These are phyloP conservation scores for Dictyostelium intermedium DNA, from an alignment of 78 protist species.

Conservation along the genomic window DNA sequence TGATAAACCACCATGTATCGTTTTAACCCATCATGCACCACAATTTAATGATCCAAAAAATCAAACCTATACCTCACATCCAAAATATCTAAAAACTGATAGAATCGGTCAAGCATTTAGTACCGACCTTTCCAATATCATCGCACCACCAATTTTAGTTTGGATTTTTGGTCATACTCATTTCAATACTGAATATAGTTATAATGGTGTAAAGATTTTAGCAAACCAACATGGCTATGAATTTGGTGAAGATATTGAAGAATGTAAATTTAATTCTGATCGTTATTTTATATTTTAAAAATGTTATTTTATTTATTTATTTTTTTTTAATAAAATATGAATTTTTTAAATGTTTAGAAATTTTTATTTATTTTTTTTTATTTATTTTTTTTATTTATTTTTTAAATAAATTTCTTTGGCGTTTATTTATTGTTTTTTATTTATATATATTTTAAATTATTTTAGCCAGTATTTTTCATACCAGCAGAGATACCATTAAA, in stretches of 20 bases:
- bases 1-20: neutral
- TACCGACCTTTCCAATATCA: neutral
- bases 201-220: slow-evolving; percentile 5
- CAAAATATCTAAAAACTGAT: neutral
- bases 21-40: slow-evolving; percentile 26
- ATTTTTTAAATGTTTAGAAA: too few relatives aligned
- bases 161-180: slow-evolving; percentile 29
- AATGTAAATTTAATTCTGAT: slow-evolving; percentile 1
- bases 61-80: slow-evolving; percentile 13
- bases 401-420: too few relatives aligned
- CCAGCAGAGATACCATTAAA: slow-evolving; percentile 73
- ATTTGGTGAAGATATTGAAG: neutral
- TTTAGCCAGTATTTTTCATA: slow-evolving; percentile 76
- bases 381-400: too few relatives aligned
- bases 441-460: neutral
- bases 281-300: slow-evolving; percentile 24
- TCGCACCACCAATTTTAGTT: neutral
- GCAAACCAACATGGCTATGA: slow-evolving; percentile 35
- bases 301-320: neutral
- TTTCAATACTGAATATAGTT: neutral
- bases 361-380: too few relatives aligned
- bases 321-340: too few relatives aligned
- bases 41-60: slow-evolving; percentile 7
- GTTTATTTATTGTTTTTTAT: too few relatives aligned
- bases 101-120: neutral